phyloP scores from a whole-genome alignment of 768 basidiomycete species.

The Xerocomellus chrysenteron region DNA sequence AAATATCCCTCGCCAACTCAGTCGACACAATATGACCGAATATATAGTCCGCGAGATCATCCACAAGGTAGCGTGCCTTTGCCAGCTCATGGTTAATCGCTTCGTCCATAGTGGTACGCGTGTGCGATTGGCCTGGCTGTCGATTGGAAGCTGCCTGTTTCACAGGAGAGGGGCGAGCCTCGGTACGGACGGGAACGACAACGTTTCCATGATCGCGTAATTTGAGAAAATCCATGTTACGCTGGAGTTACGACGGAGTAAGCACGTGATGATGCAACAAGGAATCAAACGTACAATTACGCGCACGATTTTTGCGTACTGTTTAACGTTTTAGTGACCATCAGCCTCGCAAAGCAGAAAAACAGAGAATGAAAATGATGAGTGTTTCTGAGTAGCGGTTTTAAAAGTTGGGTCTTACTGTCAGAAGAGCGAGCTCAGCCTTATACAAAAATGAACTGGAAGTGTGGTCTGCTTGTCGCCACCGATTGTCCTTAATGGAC shows the following conservation, averaged over 20 bases:
- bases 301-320: not conserved
- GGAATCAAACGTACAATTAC: not conserved
- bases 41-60: constrained; percentile 6
- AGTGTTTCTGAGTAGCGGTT: not conserved
- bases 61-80: not conserved
- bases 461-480: not conserved
- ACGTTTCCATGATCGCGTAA: not conserved
- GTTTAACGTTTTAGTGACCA: not conserved
- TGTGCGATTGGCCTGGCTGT: not conserved
- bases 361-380: not conserved
- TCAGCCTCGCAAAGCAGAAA: not conserved
- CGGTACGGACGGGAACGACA: not conserved
- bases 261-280: not conserved
- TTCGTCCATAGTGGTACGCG: not conserved
- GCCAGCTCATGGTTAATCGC: constrained; percentile 4
- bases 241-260: not conserved
- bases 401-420: not conserved
- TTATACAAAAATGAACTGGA: too few species aligned
- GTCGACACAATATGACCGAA: constrained; percentile 5
- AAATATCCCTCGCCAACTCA: not conserved
- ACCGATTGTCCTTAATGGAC: not conserved
- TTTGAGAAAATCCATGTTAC: not conserved
- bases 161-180: not conserved
- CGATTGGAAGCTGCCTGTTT: not conserved
- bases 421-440: not conserved